Evolutionary conservation across 225 moss, liverwort and hornwort genomes (phyloP).

Genomic region (Straminergon stramineum): DNA sequence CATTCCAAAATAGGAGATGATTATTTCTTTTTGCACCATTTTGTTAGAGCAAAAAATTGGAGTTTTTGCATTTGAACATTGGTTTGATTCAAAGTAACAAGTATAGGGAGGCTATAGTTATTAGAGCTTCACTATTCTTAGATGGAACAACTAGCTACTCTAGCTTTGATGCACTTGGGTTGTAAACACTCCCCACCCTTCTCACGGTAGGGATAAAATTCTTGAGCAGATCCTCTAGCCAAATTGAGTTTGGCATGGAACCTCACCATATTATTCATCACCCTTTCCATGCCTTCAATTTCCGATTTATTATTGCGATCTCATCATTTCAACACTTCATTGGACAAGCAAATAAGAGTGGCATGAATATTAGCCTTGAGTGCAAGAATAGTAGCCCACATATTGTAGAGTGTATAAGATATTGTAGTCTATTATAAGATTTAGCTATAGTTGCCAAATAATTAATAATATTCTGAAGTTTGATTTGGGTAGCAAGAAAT

Average conservation of each 20-base stretch:
- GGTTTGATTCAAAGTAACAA: not conserved
- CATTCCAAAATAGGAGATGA: not conserved
- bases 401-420: not conserved
- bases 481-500: not conserved
- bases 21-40: not conserved
- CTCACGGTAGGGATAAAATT: rapidly evolving
- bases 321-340: not conserved
- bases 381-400: not conserved
- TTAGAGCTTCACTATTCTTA: not conserved
- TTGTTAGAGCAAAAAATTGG: not conserved
- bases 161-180: rapidly evolving
- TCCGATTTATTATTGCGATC: not conserved
- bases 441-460: rapidly evolving
- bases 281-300: rapidly evolving
- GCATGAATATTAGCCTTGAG: not conserved
- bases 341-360: not conserved
- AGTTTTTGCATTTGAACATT: not conserved
- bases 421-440: rapidly evolving
- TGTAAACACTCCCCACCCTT: not conserved
- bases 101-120: rapidly evolving
- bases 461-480: not conserved
- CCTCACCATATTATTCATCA: not conserved
- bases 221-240: rapidly evolving
- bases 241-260: not conserved
- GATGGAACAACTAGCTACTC: rapidly evolving